These are phyloP conservation scores for Paramyrothecium sp. DNA, from an alignment of 2,329 filamentous ascomycete genomes.

Conservation along the genomic window DNA sequence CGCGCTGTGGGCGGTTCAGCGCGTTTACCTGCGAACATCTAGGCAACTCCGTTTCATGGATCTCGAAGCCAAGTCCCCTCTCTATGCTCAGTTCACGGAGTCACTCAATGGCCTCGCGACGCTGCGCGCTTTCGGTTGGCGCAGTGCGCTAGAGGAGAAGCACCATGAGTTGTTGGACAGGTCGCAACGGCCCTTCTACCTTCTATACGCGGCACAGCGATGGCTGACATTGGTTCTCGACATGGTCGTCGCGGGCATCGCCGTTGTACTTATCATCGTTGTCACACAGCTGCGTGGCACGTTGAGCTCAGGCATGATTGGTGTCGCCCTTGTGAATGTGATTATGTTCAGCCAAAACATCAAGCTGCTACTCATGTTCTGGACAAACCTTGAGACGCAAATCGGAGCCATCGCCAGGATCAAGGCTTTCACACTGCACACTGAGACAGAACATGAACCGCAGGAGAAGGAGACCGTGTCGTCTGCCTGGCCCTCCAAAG, in stretches of 20 bases:
- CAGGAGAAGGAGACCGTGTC: conserved; percentile 48
- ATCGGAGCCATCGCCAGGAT: conserved; percentile 23
- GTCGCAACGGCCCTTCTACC: conserved; percentile 47
- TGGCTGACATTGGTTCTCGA: conserved; percentile 22
- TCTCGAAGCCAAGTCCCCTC: conserved; percentile 46
- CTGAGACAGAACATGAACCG: conserved; percentile 8
- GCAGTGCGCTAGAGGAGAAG: conserved; percentile 29
- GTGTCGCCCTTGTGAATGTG: conserved; percentile 21
- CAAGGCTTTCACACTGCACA: conserved; percentile 13
- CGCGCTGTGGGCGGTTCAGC: conserved; percentile 12
- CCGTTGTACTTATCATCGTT: conserved; percentile 14
- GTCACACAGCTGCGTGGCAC: conserved; percentile 12
- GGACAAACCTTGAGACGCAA: conserved; percentile 24
- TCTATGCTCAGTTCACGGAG: conserved; percentile 50
- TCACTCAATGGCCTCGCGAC: conserved; percentile 43
- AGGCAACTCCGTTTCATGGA: conserved; percentile 52
- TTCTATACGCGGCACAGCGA: conserved; percentile 28
- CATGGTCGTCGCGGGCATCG: conserved; percentile 16
- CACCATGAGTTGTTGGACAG: conserved; percentile 33
- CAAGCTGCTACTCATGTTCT: conserved; percentile 28
- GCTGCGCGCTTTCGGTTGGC: conserved; percentile 49
- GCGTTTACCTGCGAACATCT: conserved; percentile 43
- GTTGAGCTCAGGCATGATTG: conserved; percentile 13
- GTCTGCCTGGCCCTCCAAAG: conserved; percentile 80
- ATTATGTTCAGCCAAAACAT: conserved; percentile 26